Base-by-base conservation (phyloP, 1,139 yeast species). In the Blastobotrys indianensis region DNA sequence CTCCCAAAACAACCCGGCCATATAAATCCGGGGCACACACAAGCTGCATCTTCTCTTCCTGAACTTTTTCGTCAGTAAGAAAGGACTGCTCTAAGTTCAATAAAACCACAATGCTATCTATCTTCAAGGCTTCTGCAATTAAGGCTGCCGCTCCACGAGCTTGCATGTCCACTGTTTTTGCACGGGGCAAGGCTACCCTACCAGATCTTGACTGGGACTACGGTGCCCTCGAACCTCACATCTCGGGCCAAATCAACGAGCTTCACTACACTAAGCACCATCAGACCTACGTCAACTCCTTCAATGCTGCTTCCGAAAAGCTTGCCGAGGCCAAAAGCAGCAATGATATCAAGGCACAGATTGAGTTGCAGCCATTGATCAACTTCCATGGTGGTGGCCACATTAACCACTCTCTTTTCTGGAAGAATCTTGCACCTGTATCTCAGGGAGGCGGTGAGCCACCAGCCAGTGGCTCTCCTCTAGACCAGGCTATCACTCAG, bases 371-470 rank as follows among this genome's bases (percentile, higher is more conserved):
- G 65, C 85, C 85, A 59, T 74, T 78, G 60, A 81, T 90, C 72
- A 87, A 85, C 66, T 90, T 90, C 79, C 94, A 88, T 66, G 96
- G 95, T 54, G 97, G 97, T 65, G 97, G 97, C 20, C 86, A 77
- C 75, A 73, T 82, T 61, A 87, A 87, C 78, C 96, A 87, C 67
- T 74, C 81, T 54, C 72, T 86, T 60, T 87, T 85, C 76, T 87
- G 95, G 95, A 85, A 85, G 72, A 85, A 82, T 71, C 75, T 90
- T 68, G 85, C 96, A 13, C 97, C 97, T 32, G 72, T 68, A 49
- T 76, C 79, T 48, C 76, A 76, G 54, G 92, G 92, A 50, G 97
- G 97, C 59, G 97, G 97, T 59, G 82, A 82, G 64, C 76, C 82
- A 39, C 94, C 94, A 51, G 67, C 76, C 30, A 70, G 74, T 32